These are phyloP conservation scores for sorghum (Sorghum bicolor) DNA, from an alignment of 176 grass and related monocot genomes.

Conservation along the genomic window DNA sequence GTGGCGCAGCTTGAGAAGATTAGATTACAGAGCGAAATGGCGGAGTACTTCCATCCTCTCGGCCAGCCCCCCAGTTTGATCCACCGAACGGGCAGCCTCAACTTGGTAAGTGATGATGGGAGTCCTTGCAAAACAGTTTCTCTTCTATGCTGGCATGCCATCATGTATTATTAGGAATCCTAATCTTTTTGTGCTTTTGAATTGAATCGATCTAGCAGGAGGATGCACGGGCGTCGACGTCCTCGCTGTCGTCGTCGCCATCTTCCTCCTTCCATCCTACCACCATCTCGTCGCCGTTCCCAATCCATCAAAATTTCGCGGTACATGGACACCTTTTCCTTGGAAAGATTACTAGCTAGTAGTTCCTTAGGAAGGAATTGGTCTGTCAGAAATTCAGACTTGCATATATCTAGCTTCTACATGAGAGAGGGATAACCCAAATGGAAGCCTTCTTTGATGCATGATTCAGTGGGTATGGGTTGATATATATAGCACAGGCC, in stretches of 20 bases:
- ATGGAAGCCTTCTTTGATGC: not conserved
- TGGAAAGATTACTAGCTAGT: not conserved
- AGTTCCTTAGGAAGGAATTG: not conserved
- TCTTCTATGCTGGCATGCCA: not conserved
- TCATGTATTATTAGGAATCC: conserved; percentile 19
- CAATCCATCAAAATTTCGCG: conserved; percentile 41
- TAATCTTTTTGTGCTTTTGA: conserved; percentile 24
- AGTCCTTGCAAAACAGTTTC: not conserved
- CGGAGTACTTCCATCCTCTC: conserved; percentile 54
- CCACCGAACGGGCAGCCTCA: conserved; percentile 52
- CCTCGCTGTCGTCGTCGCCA: conserved; percentile 50
- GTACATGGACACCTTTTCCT: conserved; percentile 23
- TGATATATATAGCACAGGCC: not conserved
- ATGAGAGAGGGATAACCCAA: not conserved
- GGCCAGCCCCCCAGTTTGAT: conserved; percentile 45
- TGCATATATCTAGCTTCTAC: not conserved
- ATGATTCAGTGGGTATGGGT: not conserved
- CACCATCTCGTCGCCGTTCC: conserved; percentile 32
- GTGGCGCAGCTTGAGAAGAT: conserved; percentile 87
- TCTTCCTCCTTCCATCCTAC: conserved; percentile 44
- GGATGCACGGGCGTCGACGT: conserved; percentile 52
- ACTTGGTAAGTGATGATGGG: conserved; percentile 36
- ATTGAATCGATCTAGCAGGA: conserved; percentile 41
- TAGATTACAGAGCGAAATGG: conserved; percentile 81
- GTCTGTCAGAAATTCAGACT: not conserved